Percentiles rank a stretch among this genome's conserved stretches.
These are phyloP conservation scores for Phytopythium helicoides DNA, from an alignment of 352 stramenopile species.

Conservation along the genomic window DNA sequence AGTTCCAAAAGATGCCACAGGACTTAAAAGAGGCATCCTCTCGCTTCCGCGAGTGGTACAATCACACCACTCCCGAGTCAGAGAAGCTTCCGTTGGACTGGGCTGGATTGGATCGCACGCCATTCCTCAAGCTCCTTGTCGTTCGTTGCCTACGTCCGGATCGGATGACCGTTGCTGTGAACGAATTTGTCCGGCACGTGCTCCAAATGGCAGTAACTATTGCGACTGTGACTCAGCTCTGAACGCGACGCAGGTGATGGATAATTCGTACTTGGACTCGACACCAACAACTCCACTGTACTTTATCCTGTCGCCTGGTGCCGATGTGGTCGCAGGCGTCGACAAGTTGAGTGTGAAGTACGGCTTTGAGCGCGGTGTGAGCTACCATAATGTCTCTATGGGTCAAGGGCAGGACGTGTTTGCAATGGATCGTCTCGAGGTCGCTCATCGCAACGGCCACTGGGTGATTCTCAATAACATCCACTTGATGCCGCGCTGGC, in stretches of 20 bases:
- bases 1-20: constrained; percentile 96
- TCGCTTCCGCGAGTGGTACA: constrained; percentile 98
- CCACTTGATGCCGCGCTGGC: constrained; percentile 96
- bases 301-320: constrained; percentile 95
- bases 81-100: constrained; percentile 98
- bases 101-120: constrained; percentile 92
- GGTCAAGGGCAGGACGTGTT: constrained; percentile 96
- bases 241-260: constrained; percentile 95
- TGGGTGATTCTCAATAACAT: constrained; percentile 99
- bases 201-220: constrained; percentile 93
- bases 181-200: constrained; percentile 93
- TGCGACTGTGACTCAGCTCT: constrained; percentile 96
- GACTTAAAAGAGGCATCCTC: constrained; percentile 95
- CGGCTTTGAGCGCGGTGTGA: constrained; percentile 94
- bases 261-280: constrained; percentile 93
- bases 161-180: constrained; percentile 93
- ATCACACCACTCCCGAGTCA: constrained; percentile 93
- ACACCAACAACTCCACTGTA: constrained; percentile 95
- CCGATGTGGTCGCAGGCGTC: constrained; percentile 94
- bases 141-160: constrained; percentile 93
- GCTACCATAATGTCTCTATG: constrained; percentile 98
- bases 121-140: constrained; percentile 96
- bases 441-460: constrained; percentile 94
- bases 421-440: constrained; percentile 94
- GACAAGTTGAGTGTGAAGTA: constrained; percentile 95